These are phyloP conservation scores for Globisporangium barbulae DNA, from an alignment of 352 stramenopile species.

Conservation along the genomic window DNA sequence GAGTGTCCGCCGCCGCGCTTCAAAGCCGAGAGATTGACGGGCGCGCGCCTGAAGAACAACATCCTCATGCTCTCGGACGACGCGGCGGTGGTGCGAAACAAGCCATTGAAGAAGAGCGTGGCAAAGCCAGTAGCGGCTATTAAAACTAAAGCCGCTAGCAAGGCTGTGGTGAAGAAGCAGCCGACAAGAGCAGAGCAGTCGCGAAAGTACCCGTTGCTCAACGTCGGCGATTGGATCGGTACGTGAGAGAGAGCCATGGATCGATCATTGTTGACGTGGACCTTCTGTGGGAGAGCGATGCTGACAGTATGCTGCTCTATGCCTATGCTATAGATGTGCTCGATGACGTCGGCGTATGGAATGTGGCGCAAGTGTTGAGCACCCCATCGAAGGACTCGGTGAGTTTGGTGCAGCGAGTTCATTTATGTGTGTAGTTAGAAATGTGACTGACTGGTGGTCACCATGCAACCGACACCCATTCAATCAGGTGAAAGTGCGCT, in stretches of 20 bases:
- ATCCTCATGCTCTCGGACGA: slow-evolving; percentile 7
- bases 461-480: background rate
- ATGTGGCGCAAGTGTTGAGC: slow-evolving; percentile 17
- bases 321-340: slow-evolving; percentile 15
- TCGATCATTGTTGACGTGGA: background rate
- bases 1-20: background rate
- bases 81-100: background rate
- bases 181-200: background rate
- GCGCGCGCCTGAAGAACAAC: slow-evolving; percentile 3
- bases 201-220: slow-evolving; percentile 3
- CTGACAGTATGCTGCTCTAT: background rate
- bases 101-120: background rate
- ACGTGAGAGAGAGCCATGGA: background rate
- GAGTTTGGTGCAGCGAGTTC: background rate
- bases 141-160: background rate
- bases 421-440: background rate
- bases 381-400: slow-evolving; percentile 11
- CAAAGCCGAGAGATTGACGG: background rate
- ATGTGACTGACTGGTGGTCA: background rate
- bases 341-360: slow-evolving; percentile 21
- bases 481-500: slow-evolving; percentile 59
- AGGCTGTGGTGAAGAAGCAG: background rate
- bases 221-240: slow-evolving; percentile 18
- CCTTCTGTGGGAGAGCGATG: background rate
- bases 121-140: background rate